Evolutionary conservation across 2,329 filamentous ascomycete genomes (phyloP).

Genomic region (Colletotrichum lentis): DNA sequence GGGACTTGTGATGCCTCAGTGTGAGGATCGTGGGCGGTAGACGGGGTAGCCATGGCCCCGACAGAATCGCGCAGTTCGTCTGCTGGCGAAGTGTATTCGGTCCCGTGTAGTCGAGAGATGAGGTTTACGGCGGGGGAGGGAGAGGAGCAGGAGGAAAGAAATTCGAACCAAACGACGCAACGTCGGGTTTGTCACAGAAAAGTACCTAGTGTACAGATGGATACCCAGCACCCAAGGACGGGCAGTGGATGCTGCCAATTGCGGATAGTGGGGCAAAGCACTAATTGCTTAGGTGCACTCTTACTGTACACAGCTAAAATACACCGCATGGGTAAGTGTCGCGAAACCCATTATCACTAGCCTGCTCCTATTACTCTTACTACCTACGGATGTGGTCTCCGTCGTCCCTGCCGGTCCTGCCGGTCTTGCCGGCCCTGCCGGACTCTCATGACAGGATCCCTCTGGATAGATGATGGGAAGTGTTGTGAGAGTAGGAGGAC

Average conservation of each 20-base stretch:
- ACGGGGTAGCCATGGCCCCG: conserved; percentile 27
- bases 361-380: not conserved
- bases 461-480: too few species aligned
- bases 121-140: conserved; percentile 12
- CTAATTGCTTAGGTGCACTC: not conserved
- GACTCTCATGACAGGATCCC: not conserved
- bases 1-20: conserved; percentile 21
- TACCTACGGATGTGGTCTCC: not conserved
- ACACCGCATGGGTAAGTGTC: conserved; percentile 15
- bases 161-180: conserved; percentile 32
- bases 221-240: conserved; percentile 23
- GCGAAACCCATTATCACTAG: not conserved
- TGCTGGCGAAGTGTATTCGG: not conserved
- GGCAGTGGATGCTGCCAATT: conserved; percentile 35
- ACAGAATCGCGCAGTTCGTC: not conserved
- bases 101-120: not conserved
- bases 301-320: conserved; percentile 8
- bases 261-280: conserved; percentile 37
- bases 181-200: conserved; percentile 33
- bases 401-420: not conserved
- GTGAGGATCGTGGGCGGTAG: conserved; percentile 23
- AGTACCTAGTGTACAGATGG: conserved; percentile 15
- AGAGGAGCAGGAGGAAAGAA: conserved; percentile 32
- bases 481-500: not conserved
- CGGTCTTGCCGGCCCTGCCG: not conserved